Percentiles rank a stretch among this genome's conserved stretches.
Evolutionary conservation across 1,284 basidiomycete species (phyloP).

Genomic region (Heterobasidion occidentale): DNA sequence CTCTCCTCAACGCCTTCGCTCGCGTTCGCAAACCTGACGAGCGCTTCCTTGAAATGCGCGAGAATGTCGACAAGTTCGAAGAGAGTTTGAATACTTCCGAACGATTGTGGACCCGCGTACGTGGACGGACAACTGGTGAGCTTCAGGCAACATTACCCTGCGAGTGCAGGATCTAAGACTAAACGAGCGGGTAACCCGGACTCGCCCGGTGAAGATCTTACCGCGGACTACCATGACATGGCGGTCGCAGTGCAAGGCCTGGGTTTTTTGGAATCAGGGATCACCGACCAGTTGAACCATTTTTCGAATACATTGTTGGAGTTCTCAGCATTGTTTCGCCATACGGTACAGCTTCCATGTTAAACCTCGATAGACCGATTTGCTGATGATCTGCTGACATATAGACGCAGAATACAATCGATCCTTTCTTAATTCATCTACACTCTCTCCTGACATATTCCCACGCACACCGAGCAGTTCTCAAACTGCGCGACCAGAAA

Average conservation of each 20-base stretch:
- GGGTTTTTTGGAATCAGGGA: constrained; percentile 95
- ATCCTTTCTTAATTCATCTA: constrained; percentile 83
- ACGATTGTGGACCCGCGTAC: constrained; percentile 68
- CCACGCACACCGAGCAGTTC: constrained; percentile 81
- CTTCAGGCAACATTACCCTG: constrained; percentile 17
- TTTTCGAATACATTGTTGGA: constrained; percentile 94
- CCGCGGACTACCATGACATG: constrained; percentile 94
- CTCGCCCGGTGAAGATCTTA: constrained; percentile 77
- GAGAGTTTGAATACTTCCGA: constrained; percentile 82
- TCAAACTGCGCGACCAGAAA: constrained; percentile 95
- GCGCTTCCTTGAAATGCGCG: constrained; percentile 87
- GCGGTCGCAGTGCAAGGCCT: constrained; percentile 94
- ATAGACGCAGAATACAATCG: constrained; percentile 79
- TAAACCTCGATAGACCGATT: background rate
- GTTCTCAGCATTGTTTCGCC: constrained; percentile 80
- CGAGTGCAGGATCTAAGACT: constrained; percentile 55
- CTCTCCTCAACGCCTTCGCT: constrained; percentile 90
- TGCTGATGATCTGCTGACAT: background rate
- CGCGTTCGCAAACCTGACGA: constrained; percentile 96
- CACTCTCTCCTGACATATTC: constrained; percentile 89
- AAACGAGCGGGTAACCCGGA: constrained; percentile 71
- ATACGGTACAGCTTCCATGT: constrained; percentile 47
- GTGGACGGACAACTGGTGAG: constrained; percentile 83
- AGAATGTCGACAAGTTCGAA: constrained; percentile 91
- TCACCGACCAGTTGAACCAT: constrained; percentile 93